Percentiles rank a stretch among this genome's conserved stretches.
Conservation (phyloP, 108 stramenopile species). For the Pelagomonas calceolata region DNA sequence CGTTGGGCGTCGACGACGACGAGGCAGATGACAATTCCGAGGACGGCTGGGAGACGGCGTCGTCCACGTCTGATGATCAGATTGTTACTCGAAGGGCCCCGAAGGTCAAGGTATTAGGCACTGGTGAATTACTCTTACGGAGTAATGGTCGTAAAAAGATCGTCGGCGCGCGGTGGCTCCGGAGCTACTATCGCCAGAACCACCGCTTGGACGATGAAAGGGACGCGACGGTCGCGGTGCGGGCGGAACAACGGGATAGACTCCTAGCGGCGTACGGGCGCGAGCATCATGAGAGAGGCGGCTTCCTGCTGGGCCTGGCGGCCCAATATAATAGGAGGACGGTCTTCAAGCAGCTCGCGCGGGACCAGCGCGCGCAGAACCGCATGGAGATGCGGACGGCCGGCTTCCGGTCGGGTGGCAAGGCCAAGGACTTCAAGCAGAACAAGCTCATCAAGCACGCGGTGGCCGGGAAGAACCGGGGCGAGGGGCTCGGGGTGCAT, state of each 20-base stretch:
- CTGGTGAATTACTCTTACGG: conserved; percentile 28
- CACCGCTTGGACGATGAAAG: conserved; percentile 5
- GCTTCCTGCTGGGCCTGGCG: background rate
- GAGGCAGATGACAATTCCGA: conserved; percentile 18
- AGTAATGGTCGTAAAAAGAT: conserved; percentile 13
- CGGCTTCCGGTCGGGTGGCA: background rate
- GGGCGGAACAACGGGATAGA: conserved; percentile 11
- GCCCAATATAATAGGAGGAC: background rate
- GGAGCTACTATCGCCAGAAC: conserved; percentile 33
- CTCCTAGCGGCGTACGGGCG: conserved; percentile 18
- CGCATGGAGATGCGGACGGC: background rate
- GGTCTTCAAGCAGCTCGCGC: background rate
- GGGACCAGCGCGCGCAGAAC: background rate
- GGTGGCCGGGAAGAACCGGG: background rate
- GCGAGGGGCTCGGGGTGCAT: background rate
- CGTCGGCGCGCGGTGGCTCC: conserved; percentile 30
- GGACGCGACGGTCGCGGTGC: conserved; percentile 4
- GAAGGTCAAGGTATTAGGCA: conserved; percentile 11
- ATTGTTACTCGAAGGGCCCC: background rate
- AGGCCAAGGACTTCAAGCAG: background rate
- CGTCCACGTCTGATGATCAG: conserved; percentile 33
- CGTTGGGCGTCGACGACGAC: conserved; percentile 1
- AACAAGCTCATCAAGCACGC: background rate
- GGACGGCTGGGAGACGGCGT: conserved; percentile 38
- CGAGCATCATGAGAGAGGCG: background rate